Base-by-base conservation (phyloP, 1,139 yeast species). In the Eremothecium gossypii region DNA sequence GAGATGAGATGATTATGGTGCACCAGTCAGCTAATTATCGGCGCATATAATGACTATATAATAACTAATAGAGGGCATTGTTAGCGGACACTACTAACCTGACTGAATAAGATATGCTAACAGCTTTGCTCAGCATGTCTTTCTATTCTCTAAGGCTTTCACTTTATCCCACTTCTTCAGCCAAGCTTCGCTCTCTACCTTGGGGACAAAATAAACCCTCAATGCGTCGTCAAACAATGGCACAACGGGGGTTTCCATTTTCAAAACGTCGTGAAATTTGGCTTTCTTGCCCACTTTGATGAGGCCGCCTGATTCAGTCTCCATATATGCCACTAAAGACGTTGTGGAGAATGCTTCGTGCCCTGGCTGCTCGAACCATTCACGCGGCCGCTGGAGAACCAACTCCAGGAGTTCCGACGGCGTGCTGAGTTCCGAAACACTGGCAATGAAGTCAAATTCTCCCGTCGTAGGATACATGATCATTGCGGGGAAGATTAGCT, bases 231-330 rank as follows among this genome's bases (percentile, higher is more conserved):
- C 96, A 48, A 89, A 79, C 34, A 89, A 64, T 2, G 96, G 96
- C 6, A 85, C 77, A 33, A 69, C 71, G 7, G 95, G 85, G 8
- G 66, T 63, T 35, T 74, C 76, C 43, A 77, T 72, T 65, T 77
- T 73, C 48, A 87, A 68, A 0, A 82, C 82, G 45, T 75, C 73
- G 50, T 76, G 75, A 26, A 89, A 62, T 1, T 84, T 69, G 23
- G 79, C 74, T 52, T 83, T 85, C 60, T 81, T 83, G 33, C 96
- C 96, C 1, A 84, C 77, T 61, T 85, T 86, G 33, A 89, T 79
- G 46, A 91, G 69, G 0, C 97, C 97, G 33, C 96, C 96, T 2
- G 77, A 58, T 34, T 66, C 71, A 0, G 96, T 86, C 61, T 86
- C 96, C 77, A 85, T 79, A 59, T 71, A 89, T 14, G 83, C 81